Evolutionary conservation across 148 eudicot genomes (phyloP).

Genomic region (Salicornia ramosissima): DNA sequence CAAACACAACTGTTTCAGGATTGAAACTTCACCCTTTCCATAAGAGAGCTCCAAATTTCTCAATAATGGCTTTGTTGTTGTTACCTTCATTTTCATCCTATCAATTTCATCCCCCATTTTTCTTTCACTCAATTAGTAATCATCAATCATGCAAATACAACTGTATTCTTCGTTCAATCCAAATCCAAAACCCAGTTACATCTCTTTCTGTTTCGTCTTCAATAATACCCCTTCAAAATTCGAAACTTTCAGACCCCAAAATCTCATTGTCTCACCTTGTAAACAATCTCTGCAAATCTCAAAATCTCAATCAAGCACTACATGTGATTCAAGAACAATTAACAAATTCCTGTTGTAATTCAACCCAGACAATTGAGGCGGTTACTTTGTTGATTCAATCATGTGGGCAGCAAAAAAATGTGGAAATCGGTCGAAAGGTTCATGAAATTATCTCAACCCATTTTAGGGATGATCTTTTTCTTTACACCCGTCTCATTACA

Average conservation of each 20-base stretch:
- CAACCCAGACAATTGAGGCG: constrained; percentile 17
- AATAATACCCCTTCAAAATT: constrained; percentile 11
- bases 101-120: not conserved
- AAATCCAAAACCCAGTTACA: constrained; percentile 1
- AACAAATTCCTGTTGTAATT: not conserved
- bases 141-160: constrained; percentile 7
- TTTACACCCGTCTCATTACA: constrained; percentile 42
- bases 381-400: constrained; percentile 38
- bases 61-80: constrained; percentile 11
- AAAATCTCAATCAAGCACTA: constrained; percentile 31
- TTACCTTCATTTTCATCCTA: constrained; percentile 10
- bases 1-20: not conserved
- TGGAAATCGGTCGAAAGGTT: constrained; percentile 38
- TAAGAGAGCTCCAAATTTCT: not conserved
- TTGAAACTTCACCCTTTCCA: not conserved
- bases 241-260: not conserved
- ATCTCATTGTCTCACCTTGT: constrained; percentile 17
- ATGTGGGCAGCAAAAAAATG: constrained; percentile 41
- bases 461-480: constrained; percentile 30
- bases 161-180: constrained; percentile 6
- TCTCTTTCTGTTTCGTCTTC: not conserved
- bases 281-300: constrained; percentile 24
- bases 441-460: constrained; percentile 33
- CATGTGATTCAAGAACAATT: constrained; percentile 19
- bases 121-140: not conserved